A percentile compares a stretch with the other conserved stretches of the same genome.
Conservation (phyloP, 495 filamentous ascomycete genomes). For the Neurospora discreta region DNA sequence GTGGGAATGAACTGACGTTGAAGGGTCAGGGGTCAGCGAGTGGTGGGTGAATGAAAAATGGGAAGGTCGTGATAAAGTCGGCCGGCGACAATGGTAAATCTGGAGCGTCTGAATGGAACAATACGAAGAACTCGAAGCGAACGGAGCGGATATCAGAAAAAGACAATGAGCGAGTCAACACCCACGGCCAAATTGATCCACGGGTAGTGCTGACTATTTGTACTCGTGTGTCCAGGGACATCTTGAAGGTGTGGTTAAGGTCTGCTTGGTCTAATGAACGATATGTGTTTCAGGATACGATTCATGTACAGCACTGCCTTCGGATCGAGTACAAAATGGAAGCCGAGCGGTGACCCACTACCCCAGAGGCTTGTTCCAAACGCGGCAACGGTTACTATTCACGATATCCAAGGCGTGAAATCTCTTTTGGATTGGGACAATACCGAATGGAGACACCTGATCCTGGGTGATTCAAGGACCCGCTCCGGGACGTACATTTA, state of each 20-base stretch:
- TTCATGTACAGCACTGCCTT: neutral
- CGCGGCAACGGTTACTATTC: neutral
- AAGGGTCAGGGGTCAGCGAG: constrained; percentile 1
- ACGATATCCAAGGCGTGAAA: neutral
- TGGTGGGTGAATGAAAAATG: neutral
- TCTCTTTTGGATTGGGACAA: neutral
- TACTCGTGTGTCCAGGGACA: constrained; percentile 13
- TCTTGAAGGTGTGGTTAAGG: constrained; percentile 9
- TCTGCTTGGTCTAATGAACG: constrained; percentile 14
- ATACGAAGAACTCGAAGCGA: constrained; percentile 12
- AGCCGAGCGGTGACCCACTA: neutral
- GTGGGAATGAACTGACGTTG: constrained; percentile 22
- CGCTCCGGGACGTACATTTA: too few species aligned
- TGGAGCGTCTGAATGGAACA: neutral
- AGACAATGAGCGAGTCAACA: constrained; percentile 11
- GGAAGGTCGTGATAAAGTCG: constrained; percentile 26
- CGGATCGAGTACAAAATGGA: neutral
- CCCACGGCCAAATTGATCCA: constrained; percentile 7
- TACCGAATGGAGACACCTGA: neutral
- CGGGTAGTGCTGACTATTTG: constrained; percentile 22
- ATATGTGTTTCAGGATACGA: constrained; percentile 16
- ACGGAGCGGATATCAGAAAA: constrained; percentile 12
- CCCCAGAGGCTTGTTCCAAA: neutral
- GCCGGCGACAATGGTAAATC: constrained; percentile 31
- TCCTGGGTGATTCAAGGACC: too few species aligned